Percentiles rank a stretch among this genome's conserved stretches.
phyloP scores from a whole-genome alignment of 2,329 filamentous ascomycete genomes.

The Phaeosphaeriaceae sp. region DNA sequence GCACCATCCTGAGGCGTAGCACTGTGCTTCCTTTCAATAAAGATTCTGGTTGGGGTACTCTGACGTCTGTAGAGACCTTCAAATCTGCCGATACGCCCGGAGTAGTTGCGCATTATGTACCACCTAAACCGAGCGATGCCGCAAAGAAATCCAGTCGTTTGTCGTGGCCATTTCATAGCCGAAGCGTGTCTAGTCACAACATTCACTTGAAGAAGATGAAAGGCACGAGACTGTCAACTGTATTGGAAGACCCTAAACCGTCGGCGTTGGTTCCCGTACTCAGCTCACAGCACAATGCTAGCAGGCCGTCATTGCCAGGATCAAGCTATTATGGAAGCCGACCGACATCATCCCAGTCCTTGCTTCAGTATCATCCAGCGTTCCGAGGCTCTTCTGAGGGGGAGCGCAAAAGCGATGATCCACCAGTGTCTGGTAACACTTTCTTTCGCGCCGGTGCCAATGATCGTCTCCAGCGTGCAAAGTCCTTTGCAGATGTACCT shows the following conservation, averaged over 20 bases:
- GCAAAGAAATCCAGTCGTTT: constrained; percentile 28
- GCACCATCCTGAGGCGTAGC: constrained; percentile 40
- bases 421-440: background rate
- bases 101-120: constrained; percentile 26
- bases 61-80: constrained; percentile 50
- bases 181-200: constrained; percentile 29
- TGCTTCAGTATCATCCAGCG: constrained; percentile 37
- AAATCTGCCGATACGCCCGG: constrained; percentile 19
- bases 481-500: constrained; percentile 32
- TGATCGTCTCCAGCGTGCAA: constrained; percentile 31
- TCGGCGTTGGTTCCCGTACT: constrained; percentile 35
- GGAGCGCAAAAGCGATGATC: background rate
- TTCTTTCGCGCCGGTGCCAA: constrained; percentile 11
- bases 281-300: constrained; percentile 11
- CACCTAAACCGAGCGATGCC: constrained; percentile 29
- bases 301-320: constrained; percentile 14
- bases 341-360: constrained; percentile 32
- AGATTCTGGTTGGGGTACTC: constrained; percentile 50
- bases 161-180: constrained; percentile 40
- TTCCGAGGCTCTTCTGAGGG: constrained; percentile 24
- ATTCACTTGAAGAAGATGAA: constrained; percentile 38
- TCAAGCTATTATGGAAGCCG: constrained; percentile 26
- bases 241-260: constrained; percentile 50
- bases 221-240: constrained; percentile 41
- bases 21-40: constrained; percentile 44